Conservation (phyloP, 1,284 basidiomycete genomes). For the Cryptococcus sp. region DNA sequence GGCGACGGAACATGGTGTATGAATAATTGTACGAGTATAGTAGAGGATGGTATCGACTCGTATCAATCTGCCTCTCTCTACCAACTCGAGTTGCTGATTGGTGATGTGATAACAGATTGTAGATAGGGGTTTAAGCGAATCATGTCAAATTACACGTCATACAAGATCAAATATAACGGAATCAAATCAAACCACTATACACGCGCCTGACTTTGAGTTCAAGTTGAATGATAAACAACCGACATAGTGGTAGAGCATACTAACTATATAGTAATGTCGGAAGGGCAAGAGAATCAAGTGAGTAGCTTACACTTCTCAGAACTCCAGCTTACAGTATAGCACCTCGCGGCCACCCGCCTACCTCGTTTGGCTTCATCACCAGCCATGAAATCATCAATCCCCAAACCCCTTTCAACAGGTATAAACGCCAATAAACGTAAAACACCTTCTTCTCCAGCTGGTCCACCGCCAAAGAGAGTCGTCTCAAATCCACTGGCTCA, state of each 20-base stretch:
- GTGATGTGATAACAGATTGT: slow-evolving; percentile 1
- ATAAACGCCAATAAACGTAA: slow-evolving; percentile 32
- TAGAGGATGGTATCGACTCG: slow-evolving; percentile 6
- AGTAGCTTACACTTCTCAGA: not conserved
- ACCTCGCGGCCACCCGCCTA: slow-evolving; percentile 16
- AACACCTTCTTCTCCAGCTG: slow-evolving; percentile 23
- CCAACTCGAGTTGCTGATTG: not conserved
- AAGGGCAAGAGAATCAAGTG: slow-evolving; percentile 34
- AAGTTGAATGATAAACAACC: slow-evolving; percentile 3
- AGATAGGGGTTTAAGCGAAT: not conserved
- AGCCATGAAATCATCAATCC: slow-evolving; percentile 8
- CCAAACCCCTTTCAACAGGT: not conserved
- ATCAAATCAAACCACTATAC: not conserved
- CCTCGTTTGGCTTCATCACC: slow-evolving; percentile 28
- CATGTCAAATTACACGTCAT: slow-evolving; percentile 1
- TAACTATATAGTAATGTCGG: slow-evolving; percentile 21
- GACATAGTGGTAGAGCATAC: not conserved
- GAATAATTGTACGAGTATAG: slow-evolving; percentile 1
- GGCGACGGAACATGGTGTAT: not conserved
- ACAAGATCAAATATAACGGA: slow-evolving; percentile 6
- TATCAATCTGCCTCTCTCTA: not conserved
- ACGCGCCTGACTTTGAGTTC: not conserved
- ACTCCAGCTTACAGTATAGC: not conserved
- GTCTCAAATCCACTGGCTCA: slow-evolving; percentile 17
- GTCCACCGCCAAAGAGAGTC: slow-evolving; percentile 23